Conservation (phyloP, 306 rosid species). For the Psophocarpus tetragonolobus region DNA sequence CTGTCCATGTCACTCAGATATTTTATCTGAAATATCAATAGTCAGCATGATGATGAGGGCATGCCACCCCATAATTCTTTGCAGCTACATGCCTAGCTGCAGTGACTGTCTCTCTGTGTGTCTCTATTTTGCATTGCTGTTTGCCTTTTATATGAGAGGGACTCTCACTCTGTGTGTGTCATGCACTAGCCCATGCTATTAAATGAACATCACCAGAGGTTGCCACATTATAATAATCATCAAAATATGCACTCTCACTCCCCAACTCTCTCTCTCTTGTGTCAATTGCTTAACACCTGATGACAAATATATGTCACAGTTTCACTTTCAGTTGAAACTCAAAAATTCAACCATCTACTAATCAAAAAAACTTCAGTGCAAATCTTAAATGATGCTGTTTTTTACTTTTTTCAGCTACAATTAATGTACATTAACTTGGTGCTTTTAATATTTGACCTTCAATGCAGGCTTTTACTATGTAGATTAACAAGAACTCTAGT, state of each 20-base stretch:
- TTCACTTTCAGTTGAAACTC: not conserved
- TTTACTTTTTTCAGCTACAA: no score
- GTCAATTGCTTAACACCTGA: slow-evolving; percentile 20
- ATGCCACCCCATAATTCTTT: slow-evolving; percentile 38
- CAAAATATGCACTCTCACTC: not conserved
- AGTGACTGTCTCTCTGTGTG: not conserved
- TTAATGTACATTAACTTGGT: no score
- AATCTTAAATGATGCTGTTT: no score
- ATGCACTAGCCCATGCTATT: slow-evolving; percentile 26
- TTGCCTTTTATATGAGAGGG: slow-evolving; percentile 26
- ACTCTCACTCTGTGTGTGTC: not conserved
- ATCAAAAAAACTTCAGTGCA: not conserved
- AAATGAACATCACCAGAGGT: slow-evolving; percentile 21
- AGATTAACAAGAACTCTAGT: not conserved
- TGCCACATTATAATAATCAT: not conserved
- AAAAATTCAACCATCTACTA: not conserved
- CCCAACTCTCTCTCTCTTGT: not conserved
- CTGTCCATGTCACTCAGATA: slow-evolving; percentile 68
- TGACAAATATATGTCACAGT: slow-evolving; percentile 1
- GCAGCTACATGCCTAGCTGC: not conserved
- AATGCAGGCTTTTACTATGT: not conserved
- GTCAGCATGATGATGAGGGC: slow-evolving; percentile 25
- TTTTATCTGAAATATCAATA: slow-evolving; percentile 36
- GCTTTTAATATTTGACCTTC: not conserved
- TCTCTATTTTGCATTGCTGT: slow-evolving; percentile 1